Evolutionary conservation across 2,329 filamentous ascomycete genomes (phyloP).

Genomic region (Didymella pomorum): DNA sequence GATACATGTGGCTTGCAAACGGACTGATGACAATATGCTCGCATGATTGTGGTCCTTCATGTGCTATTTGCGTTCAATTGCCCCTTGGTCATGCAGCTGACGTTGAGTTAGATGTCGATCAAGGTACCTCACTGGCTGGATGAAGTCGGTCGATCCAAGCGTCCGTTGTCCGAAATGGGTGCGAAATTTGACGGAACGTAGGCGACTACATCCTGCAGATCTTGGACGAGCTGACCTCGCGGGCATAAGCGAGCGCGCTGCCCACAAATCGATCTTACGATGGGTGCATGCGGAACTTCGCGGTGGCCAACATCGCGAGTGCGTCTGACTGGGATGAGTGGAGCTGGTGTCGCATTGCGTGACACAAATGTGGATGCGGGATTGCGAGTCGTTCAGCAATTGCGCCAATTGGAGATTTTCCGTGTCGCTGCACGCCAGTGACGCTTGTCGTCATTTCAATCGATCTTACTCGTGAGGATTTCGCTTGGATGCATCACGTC

Average conservation of each 20-base stretch:
- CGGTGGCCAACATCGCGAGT: slow-evolving; percentile 16
- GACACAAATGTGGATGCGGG: slow-evolving; percentile 6
- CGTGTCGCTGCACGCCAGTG: slow-evolving; percentile 13
- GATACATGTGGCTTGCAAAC: slow-evolving; percentile 7
- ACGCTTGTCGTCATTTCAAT: slow-evolving; percentile 18
- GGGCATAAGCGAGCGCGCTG: slow-evolving; percentile 2
- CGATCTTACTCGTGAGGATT: slow-evolving; percentile 20
- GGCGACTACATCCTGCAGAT: slow-evolving; percentile 19
- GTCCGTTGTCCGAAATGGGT: slow-evolving; percentile 13
- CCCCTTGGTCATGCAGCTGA: slow-evolving; percentile 23
- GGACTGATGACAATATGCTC: background rate
- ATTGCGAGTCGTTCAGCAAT: background rate
- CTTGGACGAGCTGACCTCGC: slow-evolving; percentile 1
- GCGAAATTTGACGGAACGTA: slow-evolving; percentile 20
- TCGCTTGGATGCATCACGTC: slow-evolving; percentile 23
- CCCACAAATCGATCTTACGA: background rate
- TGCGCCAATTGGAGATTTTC: slow-evolving; percentile 20
- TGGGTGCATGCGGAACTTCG: background rate
- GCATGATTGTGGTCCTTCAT: slow-evolving; percentile 12
- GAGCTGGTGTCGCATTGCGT: slow-evolving; percentile 10
- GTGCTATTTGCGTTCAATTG: slow-evolving; percentile 12
- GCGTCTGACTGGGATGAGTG: slow-evolving; percentile 3
- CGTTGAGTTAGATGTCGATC: slow-evolving; percentile 7
- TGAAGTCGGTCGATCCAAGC: slow-evolving; percentile 10
- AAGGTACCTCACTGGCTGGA: slow-evolving; percentile 15